Evolutionary conservation across 129 eudicot genomes (phyloP).

Genomic region (Helichrysum umbraculigerum): DNA sequence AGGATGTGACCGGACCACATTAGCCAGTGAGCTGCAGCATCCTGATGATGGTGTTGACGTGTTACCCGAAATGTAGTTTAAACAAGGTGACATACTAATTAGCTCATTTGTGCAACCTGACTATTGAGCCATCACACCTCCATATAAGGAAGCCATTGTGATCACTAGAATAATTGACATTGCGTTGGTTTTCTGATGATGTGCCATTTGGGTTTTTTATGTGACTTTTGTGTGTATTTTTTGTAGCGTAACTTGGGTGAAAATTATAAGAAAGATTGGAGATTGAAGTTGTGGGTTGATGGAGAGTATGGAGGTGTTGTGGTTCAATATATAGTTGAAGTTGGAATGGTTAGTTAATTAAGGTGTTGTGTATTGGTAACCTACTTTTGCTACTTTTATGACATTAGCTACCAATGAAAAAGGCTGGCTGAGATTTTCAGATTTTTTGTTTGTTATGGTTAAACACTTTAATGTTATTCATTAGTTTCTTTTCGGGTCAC

Average conservation of each 20-base stretch:
- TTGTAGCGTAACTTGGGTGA: background rate
- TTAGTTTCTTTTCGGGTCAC: too few species aligned
- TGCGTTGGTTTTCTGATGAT: conserved; percentile 19
- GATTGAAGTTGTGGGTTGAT: conserved; percentile 2
- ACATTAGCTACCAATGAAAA: conserved; percentile 12
- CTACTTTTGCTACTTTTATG: background rate
- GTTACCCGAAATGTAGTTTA: conserved; percentile 40
- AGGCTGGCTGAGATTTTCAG: background rate
- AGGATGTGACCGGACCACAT: conserved; percentile 48
- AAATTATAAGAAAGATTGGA: background rate
- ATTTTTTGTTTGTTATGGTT: background rate
- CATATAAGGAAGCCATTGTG: conserved; percentile 26
- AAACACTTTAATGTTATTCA: too few species aligned
- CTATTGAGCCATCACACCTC: conserved; percentile 39
- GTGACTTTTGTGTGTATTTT: background rate
- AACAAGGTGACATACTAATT: conserved; percentile 46
- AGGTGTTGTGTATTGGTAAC: background rate
- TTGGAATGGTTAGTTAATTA: conserved; percentile 1
- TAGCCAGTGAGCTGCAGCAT: conserved; percentile 48
- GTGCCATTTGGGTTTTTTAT: conserved; percentile 19
- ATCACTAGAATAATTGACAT: conserved; percentile 22
- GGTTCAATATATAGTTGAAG: conserved; percentile 1
- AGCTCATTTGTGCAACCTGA: conserved; percentile 41
- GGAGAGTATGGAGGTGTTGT: background rate
- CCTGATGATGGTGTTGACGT: conserved; percentile 38